phyloP scores from a whole-genome alignment of 108 stramenopile species.

The Nannochloropsis gaditana region DNA sequence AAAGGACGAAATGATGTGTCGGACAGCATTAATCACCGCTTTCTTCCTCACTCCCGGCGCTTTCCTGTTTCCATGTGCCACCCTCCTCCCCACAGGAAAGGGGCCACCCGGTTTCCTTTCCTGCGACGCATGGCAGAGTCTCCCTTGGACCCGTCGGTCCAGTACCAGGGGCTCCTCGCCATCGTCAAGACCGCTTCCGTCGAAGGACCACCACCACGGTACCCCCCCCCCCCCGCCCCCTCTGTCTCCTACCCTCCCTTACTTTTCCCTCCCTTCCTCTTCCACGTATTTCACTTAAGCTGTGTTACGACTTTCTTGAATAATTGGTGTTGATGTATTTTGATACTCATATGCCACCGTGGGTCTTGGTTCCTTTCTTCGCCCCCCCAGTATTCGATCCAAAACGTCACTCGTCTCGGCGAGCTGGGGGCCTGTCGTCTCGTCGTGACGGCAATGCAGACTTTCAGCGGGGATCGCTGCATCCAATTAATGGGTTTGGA shows the following conservation, averaged over 20 bases:
- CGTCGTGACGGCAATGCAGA: neutral
- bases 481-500: neutral
- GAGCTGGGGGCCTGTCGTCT: neutral
- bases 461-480: neutral
- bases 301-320: too few relatives aligned
- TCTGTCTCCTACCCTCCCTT: neutral
- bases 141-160: neutral
- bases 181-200: slow-evolving; percentile 1
- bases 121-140: neutral
- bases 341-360: too few relatives aligned
- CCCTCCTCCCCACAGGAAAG: neutral
- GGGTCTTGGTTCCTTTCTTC: neutral
- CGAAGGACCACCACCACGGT: neutral
- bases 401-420: neutral
- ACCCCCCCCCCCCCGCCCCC: neutral
- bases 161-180: neutral
- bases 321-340: too few relatives aligned
- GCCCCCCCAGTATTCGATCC: neutral
- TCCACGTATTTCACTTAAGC: too few relatives aligned
- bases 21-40: too few relatives aligned
- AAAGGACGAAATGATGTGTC: too few relatives aligned
- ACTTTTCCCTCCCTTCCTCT: neutral
- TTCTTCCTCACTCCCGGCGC: too few relatives aligned
- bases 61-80: too few relatives aligned
- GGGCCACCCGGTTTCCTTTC: neutral